Percentiles rank a stretch among this genome's conserved stretches.
Evolutionary conservation across 2,329 filamentous ascomycete genomes (phyloP).

Genomic region (Colletotrichum tanaceti): DNA sequence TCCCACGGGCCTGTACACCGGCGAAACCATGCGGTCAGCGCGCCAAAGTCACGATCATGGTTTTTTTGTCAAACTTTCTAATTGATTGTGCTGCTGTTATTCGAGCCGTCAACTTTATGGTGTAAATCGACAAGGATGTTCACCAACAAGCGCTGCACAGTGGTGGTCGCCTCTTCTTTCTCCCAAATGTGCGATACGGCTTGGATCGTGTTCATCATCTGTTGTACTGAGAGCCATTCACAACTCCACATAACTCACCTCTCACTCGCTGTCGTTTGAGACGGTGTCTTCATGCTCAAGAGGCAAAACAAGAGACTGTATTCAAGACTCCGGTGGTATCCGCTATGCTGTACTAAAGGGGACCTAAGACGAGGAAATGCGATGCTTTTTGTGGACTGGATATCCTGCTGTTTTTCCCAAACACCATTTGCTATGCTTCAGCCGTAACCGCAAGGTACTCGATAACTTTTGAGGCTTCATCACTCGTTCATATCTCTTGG

Average conservation of each 20-base stretch:
- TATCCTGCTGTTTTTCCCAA: slow-evolving; percentile 37
- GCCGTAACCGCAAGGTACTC: slow-evolving; percentile 33
- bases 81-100: background rate
- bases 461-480: slow-evolving; percentile 38
- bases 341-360: slow-evolving; percentile 26
- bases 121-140: background rate
- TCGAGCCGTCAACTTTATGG: background rate
- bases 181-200: background rate
- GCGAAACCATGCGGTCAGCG: background rate
- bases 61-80: background rate
- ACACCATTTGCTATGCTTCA: slow-evolving; percentile 39
- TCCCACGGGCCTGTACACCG: background rate
- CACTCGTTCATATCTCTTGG: slow-evolving; percentile 38
- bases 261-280: too few species aligned
- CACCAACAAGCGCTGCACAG: too few species aligned
- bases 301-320: slow-evolving; percentile 21
- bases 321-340: slow-evolving; percentile 29
- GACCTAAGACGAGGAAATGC: slow-evolving; percentile 34
- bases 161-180: background rate
- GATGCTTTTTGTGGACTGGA: slow-evolving; percentile 28
- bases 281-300: background rate
- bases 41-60: too few species aligned
- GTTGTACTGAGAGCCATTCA: too few species aligned
- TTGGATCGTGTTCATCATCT: background rate
- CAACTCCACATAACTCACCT: too few species aligned